A percentile compares a stretch with the other conserved stretches of the same genome.
These are phyloP conservation scores for Leishmania tropica DNA, from an alignment of 208 protist species.

Conservation along the genomic window DNA sequence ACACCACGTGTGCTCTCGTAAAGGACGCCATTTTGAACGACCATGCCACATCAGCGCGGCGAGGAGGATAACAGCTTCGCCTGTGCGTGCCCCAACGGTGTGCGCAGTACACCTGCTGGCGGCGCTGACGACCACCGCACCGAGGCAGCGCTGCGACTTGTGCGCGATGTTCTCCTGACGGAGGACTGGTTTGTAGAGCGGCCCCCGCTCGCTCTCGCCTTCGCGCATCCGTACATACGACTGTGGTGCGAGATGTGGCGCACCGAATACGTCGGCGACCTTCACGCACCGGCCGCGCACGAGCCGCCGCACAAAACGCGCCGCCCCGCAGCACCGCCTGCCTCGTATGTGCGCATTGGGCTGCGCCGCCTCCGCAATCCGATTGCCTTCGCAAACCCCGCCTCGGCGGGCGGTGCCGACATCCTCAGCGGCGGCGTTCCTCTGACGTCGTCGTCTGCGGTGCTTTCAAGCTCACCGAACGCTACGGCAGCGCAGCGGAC, in stretches of 20 bases:
- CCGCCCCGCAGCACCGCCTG: background rate
- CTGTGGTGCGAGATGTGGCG: conserved; percentile 37
- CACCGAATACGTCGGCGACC: conserved; percentile 1
- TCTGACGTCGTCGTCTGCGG: background rate
- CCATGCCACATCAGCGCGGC: background rate
- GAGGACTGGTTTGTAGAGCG: conserved; percentile 26
- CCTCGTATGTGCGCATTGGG: conserved; percentile 7
- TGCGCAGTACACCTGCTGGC: too few relatives aligned
- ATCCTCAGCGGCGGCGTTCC: background rate
- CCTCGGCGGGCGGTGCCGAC: background rate
- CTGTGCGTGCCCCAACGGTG: background rate
- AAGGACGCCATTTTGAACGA: background rate
- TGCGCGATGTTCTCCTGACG: conserved; percentile 15
- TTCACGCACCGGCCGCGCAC: conserved; percentile 6
- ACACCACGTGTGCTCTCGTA: background rate
- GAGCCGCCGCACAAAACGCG: background rate
- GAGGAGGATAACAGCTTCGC: background rate
- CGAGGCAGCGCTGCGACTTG: background rate
- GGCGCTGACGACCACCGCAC: background rate
- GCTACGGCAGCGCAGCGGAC: background rate
- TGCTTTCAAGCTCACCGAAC: conserved; percentile 6
- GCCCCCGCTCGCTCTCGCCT: conserved; percentile 30
- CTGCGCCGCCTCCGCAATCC: conserved; percentile 10
- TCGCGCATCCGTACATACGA: conserved; percentile 17
- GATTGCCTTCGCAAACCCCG: background rate